Evolutionary conservation across 2,329 filamentous ascomycete species (phyloP).

Genomic region (Aureobasidium sp.): DNA sequence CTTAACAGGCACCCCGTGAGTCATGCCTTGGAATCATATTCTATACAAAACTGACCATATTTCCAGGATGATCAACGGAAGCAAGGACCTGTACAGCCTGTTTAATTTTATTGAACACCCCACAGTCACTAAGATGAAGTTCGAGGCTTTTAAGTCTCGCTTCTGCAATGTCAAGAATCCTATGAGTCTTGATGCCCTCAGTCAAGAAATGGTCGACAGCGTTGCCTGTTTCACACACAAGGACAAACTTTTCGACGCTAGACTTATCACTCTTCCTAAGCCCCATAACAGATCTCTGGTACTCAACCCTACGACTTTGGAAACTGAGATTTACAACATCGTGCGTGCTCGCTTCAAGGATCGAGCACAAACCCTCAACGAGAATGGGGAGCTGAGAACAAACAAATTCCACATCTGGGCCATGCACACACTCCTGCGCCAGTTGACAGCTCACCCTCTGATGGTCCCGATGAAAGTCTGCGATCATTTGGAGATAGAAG

Average conservation of each 20-base stretch:
- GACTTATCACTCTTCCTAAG: conserved; percentile 46
- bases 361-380: conserved; percentile 31
- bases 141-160: neutral
- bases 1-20: conserved; percentile 32
- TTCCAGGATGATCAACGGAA: conserved; percentile 23
- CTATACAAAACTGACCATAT: neutral
- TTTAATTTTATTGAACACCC: conserved; percentile 33
- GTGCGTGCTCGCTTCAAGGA: conserved; percentile 36
- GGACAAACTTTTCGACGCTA: conserved; percentile 43
- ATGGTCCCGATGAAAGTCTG: conserved; percentile 38
- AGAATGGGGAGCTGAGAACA: conserved; percentile 19
- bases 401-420: conserved; percentile 34
- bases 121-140: neutral
- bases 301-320: conserved; percentile 43
- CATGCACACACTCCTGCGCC: conserved; percentile 43
- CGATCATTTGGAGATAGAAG: conserved; percentile 35
- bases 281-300: conserved; percentile 35
- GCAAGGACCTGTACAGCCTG: conserved; percentile 29
- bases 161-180: neutral
- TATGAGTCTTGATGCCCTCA: neutral
- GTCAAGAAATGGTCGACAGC: conserved; percentile 22
- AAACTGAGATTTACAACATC: conserved; percentile 45
- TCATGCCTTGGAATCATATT: neutral
- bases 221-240: conserved; percentile 49
- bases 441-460: conserved; percentile 42